phyloP scores from a whole-genome alignment of 441 rosid species.

The Mallotus japonicus region DNA sequence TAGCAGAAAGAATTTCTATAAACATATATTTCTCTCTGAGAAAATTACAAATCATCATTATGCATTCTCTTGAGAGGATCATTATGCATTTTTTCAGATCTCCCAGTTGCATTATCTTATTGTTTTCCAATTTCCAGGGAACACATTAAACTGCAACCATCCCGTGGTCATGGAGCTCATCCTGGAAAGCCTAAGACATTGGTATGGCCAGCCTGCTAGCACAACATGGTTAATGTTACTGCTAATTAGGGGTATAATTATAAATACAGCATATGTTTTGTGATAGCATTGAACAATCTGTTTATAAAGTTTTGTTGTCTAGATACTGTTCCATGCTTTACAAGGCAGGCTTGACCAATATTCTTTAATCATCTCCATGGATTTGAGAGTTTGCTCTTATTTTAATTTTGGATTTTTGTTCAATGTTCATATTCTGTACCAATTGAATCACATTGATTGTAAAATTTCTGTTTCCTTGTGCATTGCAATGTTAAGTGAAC shows the following conservation, averaged over 20 bases:
- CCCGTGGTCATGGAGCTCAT: slow-evolving; percentile 91
- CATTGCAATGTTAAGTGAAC: neutral
- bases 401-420: neutral
- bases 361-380: neutral
- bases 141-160: slow-evolving; percentile 89
- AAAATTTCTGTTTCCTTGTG: neutral
- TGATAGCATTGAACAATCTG: neutral
- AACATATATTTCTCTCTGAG: neutral
- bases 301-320: neutral
- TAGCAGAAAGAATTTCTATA: too few relatives aligned
- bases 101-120: slow-evolving; percentile 28
- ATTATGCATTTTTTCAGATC: slow-evolving; percentile 3
- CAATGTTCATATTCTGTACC: neutral
- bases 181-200: slow-evolving; percentile 89
- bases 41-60: slow-evolving; percentile 6
- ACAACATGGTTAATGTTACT: neutral
- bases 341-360: neutral
- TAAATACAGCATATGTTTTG: neutral
- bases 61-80: neutral
- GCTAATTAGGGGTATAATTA: neutral
- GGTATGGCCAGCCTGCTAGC: slow-evolving; percentile 46
- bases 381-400: neutral
- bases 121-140: slow-evolving; percentile 72
- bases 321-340: slow-evolving; percentile 1
- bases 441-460: neutral